Evolutionary conservation across 306 rosid genomes (phyloP), one percentile per base, ranked within the genome.

Genomic region (Casuarina equisetifolia): DNA sequence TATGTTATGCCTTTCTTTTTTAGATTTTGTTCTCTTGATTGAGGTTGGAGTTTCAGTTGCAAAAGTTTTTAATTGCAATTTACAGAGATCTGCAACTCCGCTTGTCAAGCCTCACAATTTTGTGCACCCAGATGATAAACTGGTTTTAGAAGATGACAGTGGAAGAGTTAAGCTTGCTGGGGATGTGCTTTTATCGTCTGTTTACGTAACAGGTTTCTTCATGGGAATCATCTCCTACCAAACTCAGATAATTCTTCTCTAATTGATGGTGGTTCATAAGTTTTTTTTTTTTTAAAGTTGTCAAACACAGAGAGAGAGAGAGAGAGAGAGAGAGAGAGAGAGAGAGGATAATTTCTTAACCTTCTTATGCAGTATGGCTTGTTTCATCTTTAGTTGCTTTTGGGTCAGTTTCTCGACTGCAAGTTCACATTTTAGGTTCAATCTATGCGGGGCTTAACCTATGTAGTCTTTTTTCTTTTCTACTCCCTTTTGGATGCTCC

Each of bases 151-250:
- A 85, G 99, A 92, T 78, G 97, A 92, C 72, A 92, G 97, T 76
- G 99, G 99, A 76, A 88, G 99, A 82, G 91, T 95, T 77, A 89
- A 91, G 87, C 97, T 95, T 73, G 62, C 86, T 61, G 99, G 99
- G 74, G 66, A 49, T 73, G 51, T 69, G 76, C 82, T 92, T 83
- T 79, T 77, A 13, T 93, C 97, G n/a, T 88, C 97, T 67, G 81
- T 79, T 43, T 95, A 82, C 76, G 96, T 90, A 43, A 92, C 99
- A 88, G 99, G 99, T 95, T 40, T 53, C 78, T 78, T 77, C 58
- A 54, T 78, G 71, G 36, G 36, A 64, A 76, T 49, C 63, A 39
- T 76, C 55, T 68, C 32, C 5, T 49, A 43, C 9, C 53, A 43
- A 16, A 55, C 48, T 51, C 63, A 78, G 43, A 72, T 78, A 52